These are phyloP conservation scores for Coriaria nepalensis DNA, from an alignment of 306 rosid genomes.

Conservation along the genomic window DNA sequence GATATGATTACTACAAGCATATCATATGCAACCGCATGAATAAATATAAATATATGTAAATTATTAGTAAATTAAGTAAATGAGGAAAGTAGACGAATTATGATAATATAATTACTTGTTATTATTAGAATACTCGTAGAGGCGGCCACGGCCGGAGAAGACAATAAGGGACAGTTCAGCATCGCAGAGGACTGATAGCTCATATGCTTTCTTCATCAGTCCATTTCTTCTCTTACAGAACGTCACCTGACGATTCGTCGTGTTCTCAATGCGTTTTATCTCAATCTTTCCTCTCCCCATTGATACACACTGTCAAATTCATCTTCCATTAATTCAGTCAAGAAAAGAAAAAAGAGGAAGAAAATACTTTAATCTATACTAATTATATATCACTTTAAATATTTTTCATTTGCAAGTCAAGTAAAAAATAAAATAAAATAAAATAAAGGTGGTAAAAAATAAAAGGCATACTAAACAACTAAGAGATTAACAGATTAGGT, in stretches of 20 bases:
- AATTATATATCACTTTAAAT: too few species aligned
- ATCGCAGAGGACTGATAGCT: slow-evolving; percentile 84
- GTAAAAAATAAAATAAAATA: too few species aligned
- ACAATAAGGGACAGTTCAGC: slow-evolving; percentile 83
- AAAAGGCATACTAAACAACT: too few species aligned
- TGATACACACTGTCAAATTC: too few species aligned
- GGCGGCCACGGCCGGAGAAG: slow-evolving; percentile 88
- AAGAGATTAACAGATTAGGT: neutral
- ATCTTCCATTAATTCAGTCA: too few species aligned
- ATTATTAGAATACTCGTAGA: slow-evolving; percentile 78
- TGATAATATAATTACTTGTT: slow-evolving; percentile 26
- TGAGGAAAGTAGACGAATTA: neutral
- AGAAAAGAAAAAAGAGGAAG: too few species aligned
- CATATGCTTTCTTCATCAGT: slow-evolving; percentile 82
- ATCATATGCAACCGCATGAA: too few species aligned
- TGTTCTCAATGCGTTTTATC: slow-evolving; percentile 90
- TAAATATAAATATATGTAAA: too few species aligned
- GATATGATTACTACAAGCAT: too few species aligned
- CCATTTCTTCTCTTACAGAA: slow-evolving; percentile 96
- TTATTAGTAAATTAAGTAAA: neutral
- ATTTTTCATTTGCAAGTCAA: too few species aligned
- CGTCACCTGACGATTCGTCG: slow-evolving; percentile 79
- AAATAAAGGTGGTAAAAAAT: too few species aligned
- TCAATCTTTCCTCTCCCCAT: slow-evolving; percentile 96
- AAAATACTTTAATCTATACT: too few species aligned